Base-by-base conservation (phyloP, 805 yeast genomes). In the Candida caryicola region DNA sequence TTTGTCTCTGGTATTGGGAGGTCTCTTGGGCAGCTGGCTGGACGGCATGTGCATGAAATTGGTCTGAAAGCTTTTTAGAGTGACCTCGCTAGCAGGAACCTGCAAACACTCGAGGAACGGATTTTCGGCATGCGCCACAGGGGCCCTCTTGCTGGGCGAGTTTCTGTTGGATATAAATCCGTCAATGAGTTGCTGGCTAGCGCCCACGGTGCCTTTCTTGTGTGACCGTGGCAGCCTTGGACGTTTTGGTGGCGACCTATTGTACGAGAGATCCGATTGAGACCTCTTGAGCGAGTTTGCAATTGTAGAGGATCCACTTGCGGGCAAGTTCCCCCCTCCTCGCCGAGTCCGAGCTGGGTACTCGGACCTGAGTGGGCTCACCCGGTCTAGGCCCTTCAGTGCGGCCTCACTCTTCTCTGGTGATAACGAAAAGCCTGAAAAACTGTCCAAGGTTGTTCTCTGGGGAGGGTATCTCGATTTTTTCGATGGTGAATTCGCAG, bases 361-460 rank as follows among this genome's bases (percentile, higher is more conserved):
- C n/a, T n/a, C n/a, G n/a, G n/a, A n/a, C n/a, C n/a, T n/a, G n/a
- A n/a, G n/a, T n/a, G n/a, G n/a, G n/a, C n/a, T n/a, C n/a, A n/a
- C n/a, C n/a, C n/a, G n/a, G n/a, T n/a, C n/a, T n/a, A n/a, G n/a
- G n/a, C n/a, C n/a, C n/a, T n/a, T n/a, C n/a, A n/a, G n/a, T n/a
- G n/a, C n/a, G n/a, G n/a, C n/a, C n/a, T 15, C 18, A 29, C 15
- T 6, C 25, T 39, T 35, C 8, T 19, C 23, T n/a, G 32, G 36
- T 17, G 36, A 34, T 16, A 16, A 12, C 13, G 44, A 46, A 43
- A 45, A 44, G 32, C 40, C 21, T 4, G 39, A 35, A 12, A 50
- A 28, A 21, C 29, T 34, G 32, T 62, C 67, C 15, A 62, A 44
- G 0, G 65, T 62, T 2, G 64, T 55, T 33, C 49, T 59, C 33